A percentile compares a stretch with the other conserved stretches of the same genome.
phyloP scores from a whole-genome alignment of 208 protist species.

The Trypanosoma mega region DNA sequence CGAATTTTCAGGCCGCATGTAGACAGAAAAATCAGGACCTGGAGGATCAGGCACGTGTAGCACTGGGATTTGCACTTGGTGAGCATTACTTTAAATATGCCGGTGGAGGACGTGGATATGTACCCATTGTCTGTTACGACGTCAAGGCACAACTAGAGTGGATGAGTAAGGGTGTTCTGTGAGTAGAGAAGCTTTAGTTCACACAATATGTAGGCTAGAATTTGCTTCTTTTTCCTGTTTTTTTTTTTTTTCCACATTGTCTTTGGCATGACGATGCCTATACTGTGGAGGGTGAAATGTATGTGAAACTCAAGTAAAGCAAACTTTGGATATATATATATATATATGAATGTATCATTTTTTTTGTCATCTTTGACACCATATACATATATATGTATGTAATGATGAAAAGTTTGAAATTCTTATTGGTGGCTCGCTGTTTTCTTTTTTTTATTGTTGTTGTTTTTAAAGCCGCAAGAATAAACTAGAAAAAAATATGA shows the following conservation, averaged over 20 bases:
- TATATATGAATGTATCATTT: too few species aligned
- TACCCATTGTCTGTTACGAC: slow-evolving; percentile 77
- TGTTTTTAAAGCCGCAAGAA: too few species aligned
- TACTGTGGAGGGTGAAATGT: too few species aligned
- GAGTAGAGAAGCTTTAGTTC: slow-evolving; percentile 1
- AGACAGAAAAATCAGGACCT: slow-evolving; percentile 59
- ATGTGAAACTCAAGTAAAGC: too few species aligned
- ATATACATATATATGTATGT: too few species aligned
- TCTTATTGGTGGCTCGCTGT: too few species aligned
- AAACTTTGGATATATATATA: too few species aligned
- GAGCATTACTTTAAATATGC: slow-evolving; percentile 76
- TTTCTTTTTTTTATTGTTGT: slow-evolving; percentile 9
- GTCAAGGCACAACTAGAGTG: slow-evolving; percentile 79
- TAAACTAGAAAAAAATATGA: too few species aligned
- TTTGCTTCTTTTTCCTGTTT: neutral
- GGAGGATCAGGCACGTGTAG: slow-evolving; percentile 73
- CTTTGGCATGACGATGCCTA: too few species aligned
- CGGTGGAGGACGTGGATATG: slow-evolving; percentile 65
- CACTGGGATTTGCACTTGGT: slow-evolving; percentile 80
- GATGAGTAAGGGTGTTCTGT: slow-evolving; percentile 84
- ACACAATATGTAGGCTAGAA: neutral
- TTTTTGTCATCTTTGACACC: too few species aligned
- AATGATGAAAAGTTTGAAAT: too few species aligned
- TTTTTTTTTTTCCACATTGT: slow-evolving; percentile 3
- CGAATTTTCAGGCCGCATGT: slow-evolving; percentile 68